These are phyloP conservation scores for Stephania yunnanensis DNA, from an alignment of 164 flowering plant genomes.

Conservation along the genomic window DNA sequence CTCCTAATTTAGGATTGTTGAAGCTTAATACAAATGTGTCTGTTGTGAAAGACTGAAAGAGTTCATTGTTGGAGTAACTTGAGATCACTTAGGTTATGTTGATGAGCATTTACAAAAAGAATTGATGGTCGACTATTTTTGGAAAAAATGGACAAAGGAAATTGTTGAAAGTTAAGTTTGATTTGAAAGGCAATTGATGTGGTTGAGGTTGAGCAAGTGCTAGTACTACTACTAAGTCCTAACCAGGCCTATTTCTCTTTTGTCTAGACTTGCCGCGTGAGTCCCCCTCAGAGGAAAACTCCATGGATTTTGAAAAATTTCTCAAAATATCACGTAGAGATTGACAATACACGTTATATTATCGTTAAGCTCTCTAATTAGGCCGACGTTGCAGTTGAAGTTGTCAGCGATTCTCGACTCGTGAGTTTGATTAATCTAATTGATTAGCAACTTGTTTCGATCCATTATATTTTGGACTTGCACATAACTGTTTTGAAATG, in stretches of 20 bases:
- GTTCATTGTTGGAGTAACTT: too few species aligned
- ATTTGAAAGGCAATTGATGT: not conserved
- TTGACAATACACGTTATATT: conserved; percentile 72
- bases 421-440: conserved; percentile 82
- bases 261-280: conserved; percentile 54
- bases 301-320: conserved; percentile 52
- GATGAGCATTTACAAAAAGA: too few species aligned
- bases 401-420: conserved; percentile 71
- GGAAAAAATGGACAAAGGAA: too few species aligned
- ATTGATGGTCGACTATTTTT: too few species aligned
- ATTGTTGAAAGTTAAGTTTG: too few species aligned
- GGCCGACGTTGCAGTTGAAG: conserved; percentile 62
- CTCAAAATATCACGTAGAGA: conserved; percentile 68
- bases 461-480: conserved; percentile 63
- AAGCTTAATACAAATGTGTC: too few species aligned
- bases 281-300: conserved; percentile 72
- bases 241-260: conserved; percentile 56
- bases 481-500: conserved; percentile 60
- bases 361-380: conserved; percentile 78
- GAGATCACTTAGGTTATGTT: too few species aligned
- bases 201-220: too few species aligned
- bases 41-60: too few species aligned
- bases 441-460: conserved; percentile 70
- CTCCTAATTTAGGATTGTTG: too few species aligned
- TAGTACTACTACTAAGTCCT: not conserved